Base-by-base conservation (phyloP, 805 yeast genomes). In the Wickerhamomyces tratensis region DNA sequence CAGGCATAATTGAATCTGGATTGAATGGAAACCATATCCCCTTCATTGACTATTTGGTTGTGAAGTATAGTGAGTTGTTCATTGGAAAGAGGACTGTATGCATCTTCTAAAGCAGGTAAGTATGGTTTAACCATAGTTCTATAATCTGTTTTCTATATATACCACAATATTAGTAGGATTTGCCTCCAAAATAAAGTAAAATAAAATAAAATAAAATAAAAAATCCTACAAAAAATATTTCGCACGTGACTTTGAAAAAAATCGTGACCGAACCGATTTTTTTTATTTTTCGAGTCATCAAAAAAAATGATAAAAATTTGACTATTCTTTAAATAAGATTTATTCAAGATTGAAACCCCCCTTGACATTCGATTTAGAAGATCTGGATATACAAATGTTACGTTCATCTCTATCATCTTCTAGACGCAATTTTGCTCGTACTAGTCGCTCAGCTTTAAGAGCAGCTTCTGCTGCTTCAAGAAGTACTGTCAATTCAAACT, bases 1-100 rank as follows among this genome's bases (percentile, higher is more conserved):
- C 99, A 93, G 0, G 97, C 95, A 53, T 85, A 86, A 62, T 94
- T 93, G 72, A 93, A 93, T 44, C 79, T 76, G 3, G 96, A 82
- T 60, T 88, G 97, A 0, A 85, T 72, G 0, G 89, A 72, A 0
- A 86, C 88, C 35, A 73, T 68, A 6, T 93, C 95, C 31, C 84
- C 80, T 58, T 93, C 98, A 2, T 82, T 69, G 27, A 78, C 75
- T 36, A 86, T 87, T 54, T 87, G 96, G 51, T 79, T 74, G 48
- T 77, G 80, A 30, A 93, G 72, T 1, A 88, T 74, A 13, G 77
- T 81, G 36, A 93, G 70, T 54, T 91, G 95, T 43, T 82, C 84
- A 6, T 75, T 71, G 0, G 89, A 70, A 25, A 89, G 69, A 1
- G 94, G 82, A 33, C 68, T 63, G 41, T 31, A 5, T 14, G 15